Conservation (phyloP, 441 rosid genomes). For the Pelargonium cotyledonis region DNA sequence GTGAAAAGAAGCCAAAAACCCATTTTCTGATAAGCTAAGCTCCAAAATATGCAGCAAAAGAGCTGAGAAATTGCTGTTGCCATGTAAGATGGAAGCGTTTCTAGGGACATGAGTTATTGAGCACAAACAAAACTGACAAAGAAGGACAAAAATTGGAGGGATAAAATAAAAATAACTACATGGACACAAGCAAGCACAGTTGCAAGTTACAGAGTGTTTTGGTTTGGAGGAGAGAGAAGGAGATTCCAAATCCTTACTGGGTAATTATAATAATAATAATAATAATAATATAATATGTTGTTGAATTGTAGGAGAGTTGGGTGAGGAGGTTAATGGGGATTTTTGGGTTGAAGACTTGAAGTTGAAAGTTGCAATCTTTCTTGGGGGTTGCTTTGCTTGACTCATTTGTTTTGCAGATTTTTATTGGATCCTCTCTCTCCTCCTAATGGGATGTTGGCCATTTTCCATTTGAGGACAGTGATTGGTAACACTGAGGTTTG, state of each 20-base stretch:
- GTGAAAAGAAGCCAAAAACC: constrained; percentile 32
- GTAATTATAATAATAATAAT: neutral
- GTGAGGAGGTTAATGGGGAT: neutral
- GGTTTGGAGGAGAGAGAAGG: constrained; percentile 15
- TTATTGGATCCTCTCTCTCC: neutral
- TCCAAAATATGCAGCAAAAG: constrained; percentile 20
- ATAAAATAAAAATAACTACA: neutral
- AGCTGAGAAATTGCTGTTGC: constrained; percentile 21
- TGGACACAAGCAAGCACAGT: constrained; percentile 13
- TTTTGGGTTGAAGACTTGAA: constrained; percentile 1
- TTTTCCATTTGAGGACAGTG: neutral
- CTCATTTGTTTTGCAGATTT: neutral
- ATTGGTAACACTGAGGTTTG: neutral
- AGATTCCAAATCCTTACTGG: neutral
- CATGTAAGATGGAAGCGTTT: constrained; percentile 13
- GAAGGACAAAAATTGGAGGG: neutral
- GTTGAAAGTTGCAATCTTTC: neutral
- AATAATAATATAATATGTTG: too few species aligned
- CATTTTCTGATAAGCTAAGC: constrained; percentile 19
- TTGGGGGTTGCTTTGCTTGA: neutral
- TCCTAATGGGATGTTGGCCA: neutral
- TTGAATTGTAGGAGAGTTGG: neutral
- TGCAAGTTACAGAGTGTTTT: constrained; percentile 20
- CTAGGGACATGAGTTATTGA: constrained; percentile 15
- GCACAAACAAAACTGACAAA: constrained; percentile 19